Evolutionary conservation across 805 yeast species (phyloP).

Genomic region (Maudiozyma bulderi): DNA sequence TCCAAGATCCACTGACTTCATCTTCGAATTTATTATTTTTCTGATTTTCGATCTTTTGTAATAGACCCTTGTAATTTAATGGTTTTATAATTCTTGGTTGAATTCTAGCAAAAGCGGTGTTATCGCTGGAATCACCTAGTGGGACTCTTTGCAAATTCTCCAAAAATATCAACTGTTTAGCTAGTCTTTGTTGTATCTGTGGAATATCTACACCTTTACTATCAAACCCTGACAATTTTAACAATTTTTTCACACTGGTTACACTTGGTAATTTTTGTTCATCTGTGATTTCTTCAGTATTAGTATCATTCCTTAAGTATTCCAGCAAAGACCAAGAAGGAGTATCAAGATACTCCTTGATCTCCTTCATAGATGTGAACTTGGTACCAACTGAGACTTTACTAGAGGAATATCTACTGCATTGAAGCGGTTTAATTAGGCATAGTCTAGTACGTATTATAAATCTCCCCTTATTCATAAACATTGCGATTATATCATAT

Average conservation of each 20-base stretch:
- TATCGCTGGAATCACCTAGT: conserved; percentile 2
- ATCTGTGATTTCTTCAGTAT: not conserved
- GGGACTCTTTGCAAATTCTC: conserved; percentile 33
- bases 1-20: conserved; percentile 36
- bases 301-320: not conserved
- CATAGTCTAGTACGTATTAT: too few relatives aligned
- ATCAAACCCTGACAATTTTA: conserved; percentile 43
- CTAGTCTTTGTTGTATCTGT: conserved; percentile 27
- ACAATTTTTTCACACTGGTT: conserved; percentile 25
- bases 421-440: too few relatives aligned
- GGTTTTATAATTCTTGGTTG: conserved; percentile 21
- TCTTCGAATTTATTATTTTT: conserved; percentile 28
- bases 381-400: not conserved
- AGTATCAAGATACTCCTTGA: not conserved
- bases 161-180: conserved; percentile 43
- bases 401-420: too few relatives aligned
- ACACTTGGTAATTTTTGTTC: not conserved
- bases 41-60: conserved; percentile 17
- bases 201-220: conserved; percentile 19
- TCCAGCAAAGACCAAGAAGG: conserved; percentile 2
- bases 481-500: too few relatives aligned
- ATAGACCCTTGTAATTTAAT: conserved; percentile 27
- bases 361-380: not conserved
- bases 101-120: conserved; percentile 17
- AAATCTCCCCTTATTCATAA: too few relatives aligned